phyloP scores from a whole-genome alignment of 768 basidiomycete species.

The Boletus rufocinnamomeus region DNA sequence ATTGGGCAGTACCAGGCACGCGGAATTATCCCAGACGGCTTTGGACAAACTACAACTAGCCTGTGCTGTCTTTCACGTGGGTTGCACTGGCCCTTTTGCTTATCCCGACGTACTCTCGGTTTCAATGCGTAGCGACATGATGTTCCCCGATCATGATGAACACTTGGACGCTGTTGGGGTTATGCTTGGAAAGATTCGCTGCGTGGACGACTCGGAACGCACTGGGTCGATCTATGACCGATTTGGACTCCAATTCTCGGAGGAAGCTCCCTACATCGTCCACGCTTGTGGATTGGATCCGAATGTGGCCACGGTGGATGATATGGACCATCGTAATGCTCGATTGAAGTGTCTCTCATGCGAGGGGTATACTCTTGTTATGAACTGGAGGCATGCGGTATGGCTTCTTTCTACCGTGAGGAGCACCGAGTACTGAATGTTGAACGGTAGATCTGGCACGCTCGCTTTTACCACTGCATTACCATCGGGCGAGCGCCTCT shows the following conservation, averaged over 20 bases:
- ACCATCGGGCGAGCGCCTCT: neutral
- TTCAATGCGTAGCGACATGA: conserved; percentile 1
- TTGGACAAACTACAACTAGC: conserved; percentile 11
- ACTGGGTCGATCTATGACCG: neutral
- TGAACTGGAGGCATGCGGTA: conserved; percentile 19
- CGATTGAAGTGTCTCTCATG: conserved; percentile 15
- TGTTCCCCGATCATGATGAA: neutral
- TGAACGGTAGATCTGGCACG: conserved; percentile 15
- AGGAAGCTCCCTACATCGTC: conserved; percentile 16
- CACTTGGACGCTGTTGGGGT: neutral
- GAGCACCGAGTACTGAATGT: neutral
- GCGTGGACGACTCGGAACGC: neutral
- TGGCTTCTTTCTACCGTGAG: neutral
- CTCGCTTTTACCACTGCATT: conserved; percentile 9
- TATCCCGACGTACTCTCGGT: conserved; percentile 4
- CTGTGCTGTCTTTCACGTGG: conserved; percentile 12
- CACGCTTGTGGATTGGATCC: conserved; percentile 17
- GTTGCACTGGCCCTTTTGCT: neutral
- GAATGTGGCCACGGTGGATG: conserved; percentile 6
- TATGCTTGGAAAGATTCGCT: neutral
- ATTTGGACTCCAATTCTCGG: conserved; percentile 5
- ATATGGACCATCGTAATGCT: conserved; percentile 18
- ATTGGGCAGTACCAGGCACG: too few relatives aligned
- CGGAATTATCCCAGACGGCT: neutral
- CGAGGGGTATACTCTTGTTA: neutral